phyloP scores from a whole-genome alignment of 176 grass and related monocot species.

The Musa troglodytarum region DNA sequence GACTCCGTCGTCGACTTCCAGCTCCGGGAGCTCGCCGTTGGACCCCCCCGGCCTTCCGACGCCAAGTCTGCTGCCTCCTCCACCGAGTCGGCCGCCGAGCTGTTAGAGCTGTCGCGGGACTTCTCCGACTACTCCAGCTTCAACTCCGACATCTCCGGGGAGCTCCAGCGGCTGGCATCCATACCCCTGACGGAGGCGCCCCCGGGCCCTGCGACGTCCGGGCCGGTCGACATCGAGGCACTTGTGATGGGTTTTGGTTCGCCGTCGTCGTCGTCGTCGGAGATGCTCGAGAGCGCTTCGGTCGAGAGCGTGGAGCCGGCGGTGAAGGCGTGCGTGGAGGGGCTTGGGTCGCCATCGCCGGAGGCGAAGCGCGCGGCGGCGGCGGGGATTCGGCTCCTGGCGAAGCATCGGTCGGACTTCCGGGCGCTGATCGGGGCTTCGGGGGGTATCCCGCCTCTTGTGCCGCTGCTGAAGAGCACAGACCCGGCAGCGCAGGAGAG shows the following conservation, averaged over 20 bases:
- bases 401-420: conserved; percentile 89
- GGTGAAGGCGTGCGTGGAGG: conserved; percentile 62
- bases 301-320: conserved; percentile 64
- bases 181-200: conserved; percentile 29
- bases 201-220: background rate
- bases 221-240: conserved; percentile 26
- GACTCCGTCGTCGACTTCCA: conserved; percentile 87
- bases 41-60: conserved; percentile 25
- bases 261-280: conserved; percentile 34
- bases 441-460: conserved; percentile 60
- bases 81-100: conserved; percentile 27
- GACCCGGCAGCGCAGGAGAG: conserved; percentile 86
- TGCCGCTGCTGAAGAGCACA: conserved; percentile 72
- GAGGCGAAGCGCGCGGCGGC: conserved; percentile 56
- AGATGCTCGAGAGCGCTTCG: conserved; percentile 36
- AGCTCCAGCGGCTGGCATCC: conserved; percentile 72
- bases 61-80: conserved; percentile 36
- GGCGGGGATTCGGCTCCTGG: conserved; percentile 52
- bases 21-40: conserved; percentile 67
- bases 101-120: conserved; percentile 75
- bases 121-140: conserved; percentile 76
- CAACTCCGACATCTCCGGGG: conserved; percentile 84
- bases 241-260: conserved; percentile 27
- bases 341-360: conserved; percentile 25
- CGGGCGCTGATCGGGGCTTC: conserved; percentile 71